Evolutionary conservation across 1,284 basidiomycete species (phyloP).

Genomic region (Tilletia horrida): DNA sequence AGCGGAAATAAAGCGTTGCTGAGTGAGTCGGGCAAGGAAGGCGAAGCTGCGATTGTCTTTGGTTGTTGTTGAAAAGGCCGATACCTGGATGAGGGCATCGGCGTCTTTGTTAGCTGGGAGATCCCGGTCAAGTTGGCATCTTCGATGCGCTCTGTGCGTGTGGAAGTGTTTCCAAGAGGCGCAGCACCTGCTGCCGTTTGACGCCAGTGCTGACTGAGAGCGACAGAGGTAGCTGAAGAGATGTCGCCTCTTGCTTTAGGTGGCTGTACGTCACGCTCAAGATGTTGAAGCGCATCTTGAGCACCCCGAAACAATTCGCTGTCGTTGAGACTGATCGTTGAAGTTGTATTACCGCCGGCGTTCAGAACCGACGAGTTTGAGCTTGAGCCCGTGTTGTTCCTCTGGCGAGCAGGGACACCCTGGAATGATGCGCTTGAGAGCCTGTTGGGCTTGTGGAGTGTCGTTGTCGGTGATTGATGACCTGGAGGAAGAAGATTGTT

Average conservation of each 20-base stretch:
- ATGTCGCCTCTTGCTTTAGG: neutral
- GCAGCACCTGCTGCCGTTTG: neutral
- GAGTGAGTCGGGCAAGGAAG: neutral
- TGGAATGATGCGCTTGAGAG: neutral
- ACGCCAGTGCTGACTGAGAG: conserved; percentile 8
- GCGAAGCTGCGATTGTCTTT: neutral
- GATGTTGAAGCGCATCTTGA: conserved; percentile 2
- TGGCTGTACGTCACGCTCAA: neutral
- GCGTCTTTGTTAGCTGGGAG: conserved; percentile 5
- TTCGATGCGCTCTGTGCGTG: conserved; percentile 14
- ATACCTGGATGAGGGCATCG: neutral
- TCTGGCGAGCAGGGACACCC: neutral
- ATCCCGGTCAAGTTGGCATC: conserved; percentile 2
- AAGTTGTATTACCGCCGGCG: neutral
- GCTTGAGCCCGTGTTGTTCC: neutral
- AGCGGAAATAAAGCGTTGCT: neutral
- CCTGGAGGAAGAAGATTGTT: conserved; percentile 10
- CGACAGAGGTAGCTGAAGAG: conserved; percentile 5
- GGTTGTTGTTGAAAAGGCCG: neutral
- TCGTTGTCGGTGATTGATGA: conserved; percentile 8
- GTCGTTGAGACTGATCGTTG: conserved; percentile 6
- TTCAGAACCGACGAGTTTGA: neutral
- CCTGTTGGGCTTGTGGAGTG: neutral
- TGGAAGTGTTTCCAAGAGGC: neutral
- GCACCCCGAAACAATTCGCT: conserved; percentile 13